Evolutionary conservation across 2,329 filamentous ascomycete species (phyloP), one percentile per base, ranked within the genome.

Genomic region (Cyphellophora attinorum): DNA sequence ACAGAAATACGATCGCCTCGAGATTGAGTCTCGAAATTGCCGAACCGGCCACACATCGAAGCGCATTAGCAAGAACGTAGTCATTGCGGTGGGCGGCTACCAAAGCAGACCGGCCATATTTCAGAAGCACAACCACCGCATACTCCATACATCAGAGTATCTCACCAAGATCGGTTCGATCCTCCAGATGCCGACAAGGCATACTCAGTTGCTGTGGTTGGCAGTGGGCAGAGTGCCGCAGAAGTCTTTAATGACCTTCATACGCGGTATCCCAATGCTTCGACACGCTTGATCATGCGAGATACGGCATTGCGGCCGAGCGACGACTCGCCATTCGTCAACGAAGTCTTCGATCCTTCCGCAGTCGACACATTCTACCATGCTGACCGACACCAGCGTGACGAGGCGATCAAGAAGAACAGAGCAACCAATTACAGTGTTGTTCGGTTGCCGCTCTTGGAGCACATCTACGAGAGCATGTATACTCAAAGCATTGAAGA

Each of bases 261-360:
- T 51, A 70, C 67, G 25, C 67, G 84, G 30, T 95, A 93, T 55
- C 86, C 86, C 25, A 86, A 89, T 54, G 77, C 82, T 17, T 71
- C 74, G 49, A 88, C 86, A 0, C 74, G 68, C 21, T 62, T 98
- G 38, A 65, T 95, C 40, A 89, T 94, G 68, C 79, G 85, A 48
- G 79, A 80, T 27, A 76, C 85, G 44, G 86, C 89, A 37, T 62
- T 98, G 40, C 78, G 82, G 49, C 89, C 89, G 2, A 93, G 85
- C 53, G 89, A 98, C 54, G 91, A 96, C 58, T 94, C 85, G 35
- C 91, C 89, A 12, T 96, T 96, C 51, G 86, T 96, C 50, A 96
- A 96, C 59, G 86, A 91, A 52, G 84, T 96, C 54, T 96, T 96
- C 68, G 86, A 96, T 62, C 89, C 89, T 1, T 77, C 81, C 19